Conservation (phyloP, 176 grass and related monocot genomes). For the Carex cristatella region DNA sequence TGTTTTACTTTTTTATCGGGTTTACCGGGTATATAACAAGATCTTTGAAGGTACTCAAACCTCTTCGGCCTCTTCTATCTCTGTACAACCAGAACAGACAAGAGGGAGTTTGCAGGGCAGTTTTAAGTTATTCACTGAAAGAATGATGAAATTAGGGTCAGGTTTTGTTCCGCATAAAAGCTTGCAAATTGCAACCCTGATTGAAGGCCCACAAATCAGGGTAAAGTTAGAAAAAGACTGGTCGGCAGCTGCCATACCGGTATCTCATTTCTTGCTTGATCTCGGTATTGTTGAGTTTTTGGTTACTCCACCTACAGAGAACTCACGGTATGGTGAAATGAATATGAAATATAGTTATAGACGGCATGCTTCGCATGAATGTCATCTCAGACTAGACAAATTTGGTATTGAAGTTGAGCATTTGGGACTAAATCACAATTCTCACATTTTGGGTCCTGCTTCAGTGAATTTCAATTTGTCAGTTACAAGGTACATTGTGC, state of each 20-base stretch:
- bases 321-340: constrained; percentile 35
- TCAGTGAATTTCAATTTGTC: constrained; percentile 49
- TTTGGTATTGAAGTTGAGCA: constrained; percentile 50
- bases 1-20: constrained; percentile 36
- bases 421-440: constrained; percentile 45
- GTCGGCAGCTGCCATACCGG: constrained; percentile 9
- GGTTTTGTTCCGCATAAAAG: constrained; percentile 40
- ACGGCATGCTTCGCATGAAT: constrained; percentile 35
- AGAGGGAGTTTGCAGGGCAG: constrained; percentile 25
- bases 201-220: constrained; percentile 45
- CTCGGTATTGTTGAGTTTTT: constrained; percentile 47
- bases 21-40: constrained; percentile 36
- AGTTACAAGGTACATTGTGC: constrained; percentile 51
- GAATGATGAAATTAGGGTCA: constrained; percentile 27
- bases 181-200: constrained; percentile 39
- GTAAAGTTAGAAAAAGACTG: constrained; percentile 43
- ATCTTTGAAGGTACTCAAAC: constrained; percentile 30
- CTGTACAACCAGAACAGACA: constrained; percentile 24
- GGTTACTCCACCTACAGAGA: constrained; percentile 29
- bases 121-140: constrained; percentile 31
- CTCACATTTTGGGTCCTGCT: constrained; percentile 56
- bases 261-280: constrained; percentile 28
- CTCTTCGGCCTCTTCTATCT: constrained; percentile 8
- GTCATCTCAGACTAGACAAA: constrained; percentile 40
- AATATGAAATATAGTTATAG: constrained; percentile 36